phyloP scores from a whole-genome alignment of 1,284 basidiomycete species.

The Marasmius sp. region DNA sequence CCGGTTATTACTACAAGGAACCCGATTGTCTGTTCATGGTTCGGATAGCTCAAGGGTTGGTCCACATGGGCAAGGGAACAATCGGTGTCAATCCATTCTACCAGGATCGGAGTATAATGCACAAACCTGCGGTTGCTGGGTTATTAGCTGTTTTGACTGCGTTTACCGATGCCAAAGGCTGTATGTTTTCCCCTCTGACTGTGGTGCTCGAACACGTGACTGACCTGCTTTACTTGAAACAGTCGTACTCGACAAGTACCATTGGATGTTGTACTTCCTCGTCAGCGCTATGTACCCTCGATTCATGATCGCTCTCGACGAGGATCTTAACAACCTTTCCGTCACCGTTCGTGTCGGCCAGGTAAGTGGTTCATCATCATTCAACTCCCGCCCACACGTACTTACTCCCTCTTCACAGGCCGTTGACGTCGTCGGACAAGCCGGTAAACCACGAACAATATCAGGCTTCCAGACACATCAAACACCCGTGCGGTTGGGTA shows the following conservation, averaged over 20 bases:
- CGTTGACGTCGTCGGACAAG: constrained; percentile 88
- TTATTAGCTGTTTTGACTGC: constrained; percentile 86
- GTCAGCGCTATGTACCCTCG: constrained; percentile 96
- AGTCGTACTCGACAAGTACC: constrained; percentile 93
- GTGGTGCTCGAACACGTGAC: constrained; percentile 2
- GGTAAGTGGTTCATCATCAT: constrained; percentile 38
- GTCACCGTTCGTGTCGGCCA: constrained; percentile 96
- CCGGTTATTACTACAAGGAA: constrained; percentile 97
- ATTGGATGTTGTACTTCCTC: constrained; percentile 99
- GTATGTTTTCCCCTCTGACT: constrained; percentile 50
- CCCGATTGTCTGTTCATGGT: constrained; percentile 97
- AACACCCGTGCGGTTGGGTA: constrained; percentile 92
- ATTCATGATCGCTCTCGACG: constrained; percentile 96
- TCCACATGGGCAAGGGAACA: constrained; percentile 99
- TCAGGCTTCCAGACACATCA: constrained; percentile 97
- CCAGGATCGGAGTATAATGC: constrained; percentile 90
- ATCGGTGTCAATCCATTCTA: constrained; percentile 99
- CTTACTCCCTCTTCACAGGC: constrained; percentile 46
- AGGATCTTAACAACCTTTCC: constrained; percentile 81
- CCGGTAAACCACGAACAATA: constrained; percentile 88
- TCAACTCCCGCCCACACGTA: constrained; percentile 7
- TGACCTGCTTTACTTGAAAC: constrained; percentile 10
- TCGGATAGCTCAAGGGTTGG: constrained; percentile 92
- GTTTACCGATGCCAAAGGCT: constrained; percentile 92
- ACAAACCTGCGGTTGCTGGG: constrained; percentile 88